phyloP scores from a whole-genome alignment of 768 basidiomycete species.

The Jaapia argillacea region DNA sequence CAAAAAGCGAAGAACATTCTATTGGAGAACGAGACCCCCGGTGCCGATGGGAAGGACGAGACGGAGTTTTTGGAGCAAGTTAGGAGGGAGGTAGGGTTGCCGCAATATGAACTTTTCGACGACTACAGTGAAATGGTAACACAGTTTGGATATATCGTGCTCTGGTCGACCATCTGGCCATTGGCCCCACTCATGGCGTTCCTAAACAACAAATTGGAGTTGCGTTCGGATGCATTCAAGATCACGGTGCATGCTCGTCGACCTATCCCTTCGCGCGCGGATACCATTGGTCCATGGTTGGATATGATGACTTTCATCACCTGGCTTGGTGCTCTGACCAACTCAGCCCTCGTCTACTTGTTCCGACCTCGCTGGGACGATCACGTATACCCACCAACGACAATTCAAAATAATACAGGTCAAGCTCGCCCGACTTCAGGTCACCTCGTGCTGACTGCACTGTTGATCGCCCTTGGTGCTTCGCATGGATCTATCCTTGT shows the following conservation, averaged over 20 bases:
- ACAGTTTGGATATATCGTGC: slow-evolving; percentile 85
- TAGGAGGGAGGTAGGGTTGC: slow-evolving; percentile 65
- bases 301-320: slow-evolving; percentile 79
- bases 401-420: slow-evolving; percentile 5
- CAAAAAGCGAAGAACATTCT: no score
- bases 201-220: slow-evolving; percentile 87
- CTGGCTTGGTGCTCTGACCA: slow-evolving; percentile 84
- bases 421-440: slow-evolving; percentile 4
- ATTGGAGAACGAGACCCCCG: slow-evolving; percentile 56
- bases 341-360: slow-evolving; percentile 85
- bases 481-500: slow-evolving; percentile 79
- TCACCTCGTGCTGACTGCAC: slow-evolving; percentile 19
- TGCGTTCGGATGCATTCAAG: slow-evolving; percentile 93
- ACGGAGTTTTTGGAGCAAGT: slow-evolving; percentile 72
- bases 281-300: slow-evolving; percentile 93
- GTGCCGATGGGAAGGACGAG: slow-evolving; percentile 48
- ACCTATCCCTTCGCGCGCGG: slow-evolving; percentile 79
- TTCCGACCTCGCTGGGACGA: slow-evolving; percentile 44
- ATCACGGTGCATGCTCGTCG: slow-evolving; percentile 77
- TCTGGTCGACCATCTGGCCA: slow-evolving; percentile 95
- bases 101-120: slow-evolving; percentile 70
- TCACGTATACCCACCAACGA: slow-evolving; percentile 3
- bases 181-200: slow-evolving; percentile 78
- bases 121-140: slow-evolving; percentile 98
- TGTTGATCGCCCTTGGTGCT: slow-evolving; percentile 62